Evolutionary conservation across 1,284 basidiomycete species (phyloP), one percentile per base, ranked within the genome.

Genomic region (Pseudozyma thailandica): DNA sequence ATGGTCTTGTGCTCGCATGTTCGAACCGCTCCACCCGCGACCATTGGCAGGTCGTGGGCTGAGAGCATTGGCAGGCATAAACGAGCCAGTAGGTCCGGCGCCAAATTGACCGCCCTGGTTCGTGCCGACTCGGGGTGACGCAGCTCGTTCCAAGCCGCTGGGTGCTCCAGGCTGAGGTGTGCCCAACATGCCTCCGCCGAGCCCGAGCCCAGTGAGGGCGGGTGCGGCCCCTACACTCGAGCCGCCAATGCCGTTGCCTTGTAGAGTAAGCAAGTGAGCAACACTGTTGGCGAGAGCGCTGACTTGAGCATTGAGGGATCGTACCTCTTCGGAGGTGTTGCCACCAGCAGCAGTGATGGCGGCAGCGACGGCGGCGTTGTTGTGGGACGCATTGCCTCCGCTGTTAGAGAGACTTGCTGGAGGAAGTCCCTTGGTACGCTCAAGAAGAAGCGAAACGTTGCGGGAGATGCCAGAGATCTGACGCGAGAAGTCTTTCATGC

Each of bases 361-460:
- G n/a, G n/a, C n/a, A n/a, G n/a, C n/a, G n/a, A n/a, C 30, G 9
- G 27, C 55, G n/a, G 53, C 39, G 3, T 38, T 16, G 15, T 2
- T 26, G n/a, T 59, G 41, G 5, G 53, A 28, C 13, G 57, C 33
- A n/a, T 44, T 38, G 25, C 47, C 55, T 25, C 60, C 48, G 37
- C 54, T 62, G 23, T 44, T 55, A 21, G 57, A 61, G 18, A 72
- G 70, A 43, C 61, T 69, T 8, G 51, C 30, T 1, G 56, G 63
- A 6, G 63, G 57, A 4, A 72, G 53, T 23, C 39, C 54, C 45
- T 65, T 63, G 44, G 73, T 78, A 35, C 89, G 87, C 62, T 92
- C 91, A 37, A 92, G 85, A 50, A 93, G 86, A 13, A 92, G 78
- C 78, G 89, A 88, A 52, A 93, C 87, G 84, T 92, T 92, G 77